These are phyloP conservation scores for Cryptosporidium andersoni DNA, from an alignment of 169 alveolate species.

Conservation along the genomic window DNA sequence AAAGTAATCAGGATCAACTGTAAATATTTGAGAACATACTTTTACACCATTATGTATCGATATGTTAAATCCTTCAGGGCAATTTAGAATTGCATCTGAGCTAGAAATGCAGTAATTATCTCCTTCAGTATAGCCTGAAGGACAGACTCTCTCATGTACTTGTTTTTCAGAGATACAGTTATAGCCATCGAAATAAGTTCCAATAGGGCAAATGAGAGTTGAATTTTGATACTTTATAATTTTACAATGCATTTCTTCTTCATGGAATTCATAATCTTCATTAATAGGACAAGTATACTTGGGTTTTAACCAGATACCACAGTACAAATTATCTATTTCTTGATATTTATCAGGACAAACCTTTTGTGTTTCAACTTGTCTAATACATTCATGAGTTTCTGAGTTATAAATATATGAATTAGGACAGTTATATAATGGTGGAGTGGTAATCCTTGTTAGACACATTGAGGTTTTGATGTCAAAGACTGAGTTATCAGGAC, in stretches of 20 bases:
- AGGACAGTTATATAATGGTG: conserved; percentile 36
- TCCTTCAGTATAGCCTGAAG: conserved; percentile 43
- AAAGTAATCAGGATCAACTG: conserved; percentile 37
- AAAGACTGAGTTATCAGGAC: conserved; percentile 18
- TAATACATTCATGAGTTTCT: conserved; percentile 9
- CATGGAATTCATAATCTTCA: not conserved
- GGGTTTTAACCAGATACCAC: conserved; percentile 52
- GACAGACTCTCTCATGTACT: conserved; percentile 19
- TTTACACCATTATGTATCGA: conserved; percentile 24
- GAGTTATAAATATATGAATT: conserved; percentile 18
- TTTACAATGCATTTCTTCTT: conserved; percentile 16
- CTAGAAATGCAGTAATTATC: conserved; percentile 22
- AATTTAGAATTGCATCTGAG: conserved; percentile 35
- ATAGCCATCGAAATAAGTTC: conserved; percentile 19
- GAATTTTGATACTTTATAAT: conserved; percentile 1
- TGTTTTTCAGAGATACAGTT: conserved; percentile 21
- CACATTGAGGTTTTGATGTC: conserved; percentile 16
- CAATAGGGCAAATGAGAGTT: conserved; percentile 35
- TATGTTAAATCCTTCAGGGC: conserved; percentile 50
- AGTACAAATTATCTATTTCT: conserved; percentile 4
- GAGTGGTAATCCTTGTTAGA: conserved; percentile 14
- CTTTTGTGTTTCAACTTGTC: conserved; percentile 4
- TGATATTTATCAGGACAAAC: conserved; percentile 47
- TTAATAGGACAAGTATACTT: conserved; percentile 30
- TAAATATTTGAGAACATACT: conserved; percentile 11